Base-by-base conservation (phyloP, 352 stramenopile species). In the Pythium plurisporium region DNA sequence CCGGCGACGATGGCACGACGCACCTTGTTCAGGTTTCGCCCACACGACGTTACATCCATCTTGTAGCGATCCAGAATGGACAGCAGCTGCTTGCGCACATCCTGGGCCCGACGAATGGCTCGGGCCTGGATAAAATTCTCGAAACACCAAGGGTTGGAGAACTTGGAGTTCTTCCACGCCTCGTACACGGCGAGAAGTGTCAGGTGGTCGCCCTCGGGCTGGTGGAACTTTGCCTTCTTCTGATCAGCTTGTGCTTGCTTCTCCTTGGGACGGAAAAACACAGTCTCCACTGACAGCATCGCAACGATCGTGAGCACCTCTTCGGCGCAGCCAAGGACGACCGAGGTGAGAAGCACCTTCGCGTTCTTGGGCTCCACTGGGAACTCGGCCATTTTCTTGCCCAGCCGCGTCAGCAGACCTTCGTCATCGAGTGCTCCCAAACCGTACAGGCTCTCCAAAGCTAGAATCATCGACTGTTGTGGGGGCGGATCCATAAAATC, bases 401-500 rank as follows among this genome's bases (percentile, higher is more conserved):
- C 98, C 20, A 99, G 69, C 26, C 92, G 72, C 10, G 87, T 96
- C 20, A 96, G 70, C 49, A 94, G 56, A 0, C 87, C 88, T 86
- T 99, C 96, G 41, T 99, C 97, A 67, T 99, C 97, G 6, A 99
- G 69, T 9, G 97, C 97, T 31, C 97, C 97, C 0, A 99, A 75
- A 0, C 89, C 93, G 53, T 99, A 98, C 3, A 99, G 76, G n/a
- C 90, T 95, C 69, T 99, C 96, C 42, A 99, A 94, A 7, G 97
- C 96, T 53, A 92, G 95, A 3, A 99, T 88, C 17, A 99, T 73
- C 27, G 97, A 98, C 55, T 98, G 91, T 37, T 98, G 81, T 19
- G 97, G 94, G 5, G 98, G 98, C 20, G 97, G 96, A 67, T 99
- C 97, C 94, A 99, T 99, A 56, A 99, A 99, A 72, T 99, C 97